These are phyloP conservation scores for Davidsoniella virescens DNA, from an alignment of 2,329 filamentous ascomycete species.

Conservation along the genomic window DNA sequence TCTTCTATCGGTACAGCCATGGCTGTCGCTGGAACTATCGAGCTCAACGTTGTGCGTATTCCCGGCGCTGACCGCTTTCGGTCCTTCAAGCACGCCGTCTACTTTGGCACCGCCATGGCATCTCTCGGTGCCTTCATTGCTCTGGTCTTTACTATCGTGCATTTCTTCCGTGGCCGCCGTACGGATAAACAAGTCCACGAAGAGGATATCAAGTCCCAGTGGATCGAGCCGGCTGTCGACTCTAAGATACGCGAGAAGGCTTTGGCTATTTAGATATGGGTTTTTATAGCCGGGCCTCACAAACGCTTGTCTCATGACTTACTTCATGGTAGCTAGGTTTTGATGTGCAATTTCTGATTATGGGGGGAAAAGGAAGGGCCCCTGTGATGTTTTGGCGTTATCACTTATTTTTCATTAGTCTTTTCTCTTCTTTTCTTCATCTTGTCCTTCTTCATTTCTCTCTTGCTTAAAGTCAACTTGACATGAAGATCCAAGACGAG, in stretches of 20 bases:
- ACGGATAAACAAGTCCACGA: constrained; percentile 4
- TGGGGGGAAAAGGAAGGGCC: too few relatives aligned
- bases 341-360: too few relatives aligned
- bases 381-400: background rate
- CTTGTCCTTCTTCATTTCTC: constrained; percentile 1
- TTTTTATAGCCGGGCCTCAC: background rate
- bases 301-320: background rate
- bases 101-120: constrained; percentile 26
- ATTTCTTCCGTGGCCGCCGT: background rate
- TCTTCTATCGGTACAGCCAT: constrained; percentile 50
- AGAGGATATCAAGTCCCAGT: background rate
- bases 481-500: too few relatives aligned
- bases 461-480: too few relatives aligned
- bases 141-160: constrained; percentile 9
- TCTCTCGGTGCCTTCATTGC: constrained; percentile 20
- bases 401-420: background rate
- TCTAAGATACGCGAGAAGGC: constrained; percentile 5
- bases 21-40: constrained; percentile 49
- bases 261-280: background rate
- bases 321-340: background rate
- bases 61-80: constrained; percentile 17
- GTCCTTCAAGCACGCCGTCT: constrained; percentile 24
- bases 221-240: background rate
- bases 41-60: constrained; percentile 24
- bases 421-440: constrained; percentile 1